Evolutionary conservation across 1,284 basidiomycete species (phyloP).

Genomic region (Polyporus tsugae): DNA sequence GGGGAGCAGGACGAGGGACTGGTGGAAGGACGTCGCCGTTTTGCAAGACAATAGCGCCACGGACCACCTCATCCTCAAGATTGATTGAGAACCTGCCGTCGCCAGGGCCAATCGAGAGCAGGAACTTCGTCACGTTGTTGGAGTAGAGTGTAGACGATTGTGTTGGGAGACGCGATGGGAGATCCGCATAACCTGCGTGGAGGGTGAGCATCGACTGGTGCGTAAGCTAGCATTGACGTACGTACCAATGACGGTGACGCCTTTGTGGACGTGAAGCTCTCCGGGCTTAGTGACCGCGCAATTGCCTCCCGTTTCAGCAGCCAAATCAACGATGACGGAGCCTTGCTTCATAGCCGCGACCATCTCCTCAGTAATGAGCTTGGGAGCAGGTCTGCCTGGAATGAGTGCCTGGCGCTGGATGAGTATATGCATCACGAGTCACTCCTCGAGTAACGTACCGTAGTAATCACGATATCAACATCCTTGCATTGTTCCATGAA

Average conservation of each 20-base stretch:
- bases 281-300: conserved; percentile 84
- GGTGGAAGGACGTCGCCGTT: conserved; percentile 72
- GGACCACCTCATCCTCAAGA: conserved; percentile 83
- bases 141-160: conserved; percentile 89
- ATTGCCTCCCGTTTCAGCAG: conserved; percentile 86
- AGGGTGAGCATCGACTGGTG: conserved; percentile 7
- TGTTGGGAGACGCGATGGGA: conserved; percentile 84
- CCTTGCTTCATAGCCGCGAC: conserved; percentile 88
- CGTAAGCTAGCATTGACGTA: background rate
- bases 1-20: conserved; percentile 68
- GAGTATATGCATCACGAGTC: background rate
- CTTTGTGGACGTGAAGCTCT: conserved; percentile 69
- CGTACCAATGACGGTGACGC: conserved; percentile 81
- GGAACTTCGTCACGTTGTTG: conserved; percentile 89
- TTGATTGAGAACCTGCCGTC: conserved; percentile 71
- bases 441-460: conserved; percentile 48
- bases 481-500: conserved; percentile 88
- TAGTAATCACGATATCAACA: conserved; percentile 88
- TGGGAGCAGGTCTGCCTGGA: conserved; percentile 86
- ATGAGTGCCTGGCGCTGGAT: conserved; percentile 65
- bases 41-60: conserved; percentile 81
- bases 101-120: conserved; percentile 70
- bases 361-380: conserved; percentile 84
- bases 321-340: conserved; percentile 86
- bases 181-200: conserved; percentile 76